A percentile compares a stretch with the other conserved stretches of the same genome.
These are phyloP conservation scores for Conidiobolus incongruus DNA, from an alignment of 371 early-diverging fungal species.

Conservation along the genomic window DNA sequence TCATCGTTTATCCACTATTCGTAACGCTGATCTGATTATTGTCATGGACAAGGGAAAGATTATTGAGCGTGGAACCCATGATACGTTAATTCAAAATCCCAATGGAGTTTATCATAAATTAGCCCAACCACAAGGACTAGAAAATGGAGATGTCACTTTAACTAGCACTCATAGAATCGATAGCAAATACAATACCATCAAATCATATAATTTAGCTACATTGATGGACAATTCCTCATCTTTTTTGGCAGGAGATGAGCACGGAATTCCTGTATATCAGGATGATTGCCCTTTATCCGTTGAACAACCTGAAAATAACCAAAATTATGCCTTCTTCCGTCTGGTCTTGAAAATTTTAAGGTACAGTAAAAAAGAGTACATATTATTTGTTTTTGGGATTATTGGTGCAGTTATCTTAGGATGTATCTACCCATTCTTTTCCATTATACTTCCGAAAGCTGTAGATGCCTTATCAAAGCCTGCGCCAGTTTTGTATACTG, in stretches of 20 bases:
- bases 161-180: not conserved
- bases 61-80: constrained; percentile 47
- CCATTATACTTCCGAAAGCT: constrained; percentile 26
- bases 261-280: too few relatives aligned
- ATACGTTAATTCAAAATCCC: constrained; percentile 17
- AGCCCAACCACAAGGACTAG: constrained; percentile 25
- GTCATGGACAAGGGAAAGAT: constrained; percentile 50
- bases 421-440: constrained; percentile 16
- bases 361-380: too few relatives aligned
- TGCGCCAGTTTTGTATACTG: not conserved
- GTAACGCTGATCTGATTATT: constrained; percentile 61
- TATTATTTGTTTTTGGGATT: constrained; percentile 2
- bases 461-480: constrained; percentile 13
- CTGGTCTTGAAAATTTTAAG: too few relatives aligned
- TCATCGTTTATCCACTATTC: constrained; percentile 61
- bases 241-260: too few relatives aligned
- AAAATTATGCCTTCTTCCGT: too few relatives aligned
- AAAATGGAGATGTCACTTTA: constrained; percentile 7
- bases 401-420: constrained; percentile 9
- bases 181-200: too few relatives aligned
- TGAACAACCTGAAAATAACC: too few relatives aligned
- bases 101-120: constrained; percentile 28
- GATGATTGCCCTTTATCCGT: too few relatives aligned
- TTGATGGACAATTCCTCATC: too few relatives aligned
- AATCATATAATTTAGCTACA: too few relatives aligned